Evolutionary conservation across 305 asterid genomes (phyloP).

Genomic region (Fraxinus sp.): DNA sequence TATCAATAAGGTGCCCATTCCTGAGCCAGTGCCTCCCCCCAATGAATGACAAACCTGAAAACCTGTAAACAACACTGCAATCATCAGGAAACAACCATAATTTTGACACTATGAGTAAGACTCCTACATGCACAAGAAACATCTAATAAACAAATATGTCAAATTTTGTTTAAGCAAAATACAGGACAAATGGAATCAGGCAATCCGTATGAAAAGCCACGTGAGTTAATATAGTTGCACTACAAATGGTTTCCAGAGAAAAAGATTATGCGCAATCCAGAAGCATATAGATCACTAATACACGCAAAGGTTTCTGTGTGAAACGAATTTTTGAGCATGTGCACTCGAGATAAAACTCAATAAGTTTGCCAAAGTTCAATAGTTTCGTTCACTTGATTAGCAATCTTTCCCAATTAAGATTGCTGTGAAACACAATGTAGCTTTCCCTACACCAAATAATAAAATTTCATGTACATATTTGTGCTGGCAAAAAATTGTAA

Average conservation of each 20-base stretch:
- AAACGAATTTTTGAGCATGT: background rate
- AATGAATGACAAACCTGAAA: conserved; percentile 38
- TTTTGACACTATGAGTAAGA: background rate
- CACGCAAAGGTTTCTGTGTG: background rate
- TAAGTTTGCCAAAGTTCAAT: background rate
- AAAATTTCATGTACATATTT: background rate
- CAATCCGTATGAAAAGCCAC: background rate
- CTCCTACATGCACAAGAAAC: background rate
- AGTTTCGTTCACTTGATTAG: background rate
- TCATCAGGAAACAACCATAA: background rate
- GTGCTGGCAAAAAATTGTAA: background rate
- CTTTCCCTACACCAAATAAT: background rate
- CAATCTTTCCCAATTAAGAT: background rate
- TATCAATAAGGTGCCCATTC: conserved; percentile 43
- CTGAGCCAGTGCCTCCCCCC: conserved; percentile 50
- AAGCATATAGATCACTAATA: background rate
- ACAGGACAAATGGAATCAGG: background rate
- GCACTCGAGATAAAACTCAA: background rate
- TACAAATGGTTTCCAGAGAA: background rate
- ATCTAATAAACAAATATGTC: background rate
- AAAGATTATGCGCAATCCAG: background rate
- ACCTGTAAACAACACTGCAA: background rate
- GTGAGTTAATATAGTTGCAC: background rate
- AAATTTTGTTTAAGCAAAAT: background rate
- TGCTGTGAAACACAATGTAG: background rate